These are phyloP conservation scores for Leccinum sublutescens DNA, from an alignment of 768 basidiomycete genomes.

Conservation along the genomic window DNA sequence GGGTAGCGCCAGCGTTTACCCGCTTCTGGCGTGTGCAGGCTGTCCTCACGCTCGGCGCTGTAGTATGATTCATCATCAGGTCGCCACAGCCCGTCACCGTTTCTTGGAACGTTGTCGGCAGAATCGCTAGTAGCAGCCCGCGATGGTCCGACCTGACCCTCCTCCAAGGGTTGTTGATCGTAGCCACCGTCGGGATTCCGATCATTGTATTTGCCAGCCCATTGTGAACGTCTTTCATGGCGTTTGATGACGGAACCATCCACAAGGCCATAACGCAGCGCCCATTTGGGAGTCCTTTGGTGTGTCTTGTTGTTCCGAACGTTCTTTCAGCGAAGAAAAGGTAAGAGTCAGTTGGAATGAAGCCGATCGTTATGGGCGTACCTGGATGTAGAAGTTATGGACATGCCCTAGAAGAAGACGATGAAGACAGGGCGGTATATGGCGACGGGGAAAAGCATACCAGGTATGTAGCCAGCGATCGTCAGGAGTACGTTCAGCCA, in stretches of 20 bases:
- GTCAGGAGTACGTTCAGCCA: slow-evolving; percentile 87
- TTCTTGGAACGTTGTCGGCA: slow-evolving; percentile 16
- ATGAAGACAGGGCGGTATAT: slow-evolving; percentile 3
- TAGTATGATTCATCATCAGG: slow-evolving; percentile 79
- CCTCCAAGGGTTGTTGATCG: slow-evolving; percentile 70
- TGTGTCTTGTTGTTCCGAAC: slow-evolving; percentile 94
- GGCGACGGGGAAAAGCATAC: slow-evolving; percentile 36
- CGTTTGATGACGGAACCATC: slow-evolving; percentile 76
- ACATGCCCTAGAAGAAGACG: slow-evolving; percentile 58
- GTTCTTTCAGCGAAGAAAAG: slow-evolving; percentile 51
- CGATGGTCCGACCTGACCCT: slow-evolving; percentile 60
- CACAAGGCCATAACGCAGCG: slow-evolving; percentile 84
- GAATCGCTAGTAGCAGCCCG: slow-evolving; percentile 14
- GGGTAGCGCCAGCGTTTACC: slow-evolving; percentile 78
- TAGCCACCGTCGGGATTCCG: slow-evolving; percentile 67
- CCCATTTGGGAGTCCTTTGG: slow-evolving; percentile 94
- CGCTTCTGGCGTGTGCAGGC: slow-evolving; percentile 35
- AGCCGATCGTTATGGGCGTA: slow-evolving; percentile 25
- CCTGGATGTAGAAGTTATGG: slow-evolving; percentile 94
- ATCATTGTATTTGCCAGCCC: slow-evolving; percentile 86
- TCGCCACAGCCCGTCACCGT: slow-evolving; percentile 62
- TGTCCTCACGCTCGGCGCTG: slow-evolving; percentile 38
- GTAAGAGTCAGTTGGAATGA: slow-evolving; percentile 1
- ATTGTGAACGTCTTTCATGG: slow-evolving; percentile 77
- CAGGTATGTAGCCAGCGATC: slow-evolving; percentile 90